Conservation (phyloP, 2,329 filamentous ascomycete species). For the Chaetomiaceae sp. region DNA sequence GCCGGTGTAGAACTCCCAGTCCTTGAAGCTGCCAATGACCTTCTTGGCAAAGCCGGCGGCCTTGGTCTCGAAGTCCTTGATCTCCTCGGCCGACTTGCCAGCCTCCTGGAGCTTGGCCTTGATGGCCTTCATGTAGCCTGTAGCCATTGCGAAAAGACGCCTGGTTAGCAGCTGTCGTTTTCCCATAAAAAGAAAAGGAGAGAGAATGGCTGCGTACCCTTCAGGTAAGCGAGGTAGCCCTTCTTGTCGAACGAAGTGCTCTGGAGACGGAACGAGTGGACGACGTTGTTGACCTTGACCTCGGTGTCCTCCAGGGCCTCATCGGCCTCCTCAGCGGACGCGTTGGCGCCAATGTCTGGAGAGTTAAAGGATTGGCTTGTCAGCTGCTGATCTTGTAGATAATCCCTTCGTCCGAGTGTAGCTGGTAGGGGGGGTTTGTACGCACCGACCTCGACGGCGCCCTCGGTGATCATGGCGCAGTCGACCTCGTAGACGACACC, state of each 20-base stretch:
- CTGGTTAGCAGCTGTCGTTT: neutral
- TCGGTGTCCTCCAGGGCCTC: conserved; percentile 66
- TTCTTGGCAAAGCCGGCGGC: conserved; percentile 75
- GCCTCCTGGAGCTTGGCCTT: conserved; percentile 61
- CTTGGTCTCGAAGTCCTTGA: conserved; percentile 75
- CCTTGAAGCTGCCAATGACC: conserved; percentile 82
- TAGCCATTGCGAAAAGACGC: neutral
- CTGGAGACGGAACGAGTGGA: conserved; percentile 86
- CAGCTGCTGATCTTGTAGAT: neutral
- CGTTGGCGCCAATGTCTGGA: conserved; percentile 86
- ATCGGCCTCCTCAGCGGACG: conserved; percentile 85
- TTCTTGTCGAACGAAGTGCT: conserved; percentile 83
- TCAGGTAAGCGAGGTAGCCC: conserved; percentile 74
- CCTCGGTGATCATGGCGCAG: conserved; percentile 83
- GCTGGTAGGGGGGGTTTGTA: conserved; percentile 22
- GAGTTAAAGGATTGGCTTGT: too few species aligned
- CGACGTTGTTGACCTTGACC: conserved; percentile 84
- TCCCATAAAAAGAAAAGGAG: neutral
- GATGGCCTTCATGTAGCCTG: conserved; percentile 85
- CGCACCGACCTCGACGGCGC: conserved; percentile 67
- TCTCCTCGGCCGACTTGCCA: conserved; percentile 55
- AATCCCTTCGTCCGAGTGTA: neutral
- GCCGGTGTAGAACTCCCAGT: conserved; percentile 92
- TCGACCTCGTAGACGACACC: conserved; percentile 83
- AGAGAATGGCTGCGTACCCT: conserved; percentile 50